phyloP scores from a whole-genome alignment of 106 monocot species.

The Phalaenopsis aphrodite region DNA sequence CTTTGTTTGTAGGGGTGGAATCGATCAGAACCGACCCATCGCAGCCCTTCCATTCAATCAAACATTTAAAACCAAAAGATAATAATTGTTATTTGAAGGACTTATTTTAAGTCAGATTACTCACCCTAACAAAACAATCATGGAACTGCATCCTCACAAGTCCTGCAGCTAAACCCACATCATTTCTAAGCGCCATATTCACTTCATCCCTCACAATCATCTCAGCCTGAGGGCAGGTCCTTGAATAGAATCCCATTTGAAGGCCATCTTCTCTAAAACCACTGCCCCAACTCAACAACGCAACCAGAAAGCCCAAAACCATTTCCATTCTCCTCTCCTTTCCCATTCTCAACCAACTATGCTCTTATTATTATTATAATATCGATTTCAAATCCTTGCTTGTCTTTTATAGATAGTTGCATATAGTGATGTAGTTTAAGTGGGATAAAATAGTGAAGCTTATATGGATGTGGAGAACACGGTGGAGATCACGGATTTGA shows the following conservation, averaged over 20 bases:
- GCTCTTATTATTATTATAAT: neutral
- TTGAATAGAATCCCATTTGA: conserved; percentile 11
- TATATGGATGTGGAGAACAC: conserved; percentile 1
- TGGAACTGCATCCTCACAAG: conserved; percentile 41
- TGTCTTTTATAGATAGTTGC: neutral
- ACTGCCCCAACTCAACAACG: neutral
- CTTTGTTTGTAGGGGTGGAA: conserved; percentile 8
- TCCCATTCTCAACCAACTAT: neutral
- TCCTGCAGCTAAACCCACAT: conserved; percentile 22
- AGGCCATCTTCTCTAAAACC: neutral
- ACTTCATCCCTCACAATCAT: conserved; percentile 12
- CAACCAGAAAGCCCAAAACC: neutral
- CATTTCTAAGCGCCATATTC: neutral
- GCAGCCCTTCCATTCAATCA: conserved; percentile 7
- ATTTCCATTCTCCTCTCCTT: neutral
- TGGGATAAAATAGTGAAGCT: neutral
- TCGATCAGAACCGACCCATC: conserved; percentile 16
- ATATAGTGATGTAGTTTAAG: no score
- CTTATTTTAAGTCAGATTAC: neutral
- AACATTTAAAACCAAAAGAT: neutral
- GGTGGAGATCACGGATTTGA: conserved; percentile 3
- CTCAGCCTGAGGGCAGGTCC: conserved; percentile 25
- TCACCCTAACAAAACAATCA: conserved; percentile 44
- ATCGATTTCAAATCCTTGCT: neutral
- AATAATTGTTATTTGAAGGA: no score